Base-by-base conservation (phyloP, 2,329 filamentous ascomycete genomes). In the Tolypocladium amazonense region DNA sequence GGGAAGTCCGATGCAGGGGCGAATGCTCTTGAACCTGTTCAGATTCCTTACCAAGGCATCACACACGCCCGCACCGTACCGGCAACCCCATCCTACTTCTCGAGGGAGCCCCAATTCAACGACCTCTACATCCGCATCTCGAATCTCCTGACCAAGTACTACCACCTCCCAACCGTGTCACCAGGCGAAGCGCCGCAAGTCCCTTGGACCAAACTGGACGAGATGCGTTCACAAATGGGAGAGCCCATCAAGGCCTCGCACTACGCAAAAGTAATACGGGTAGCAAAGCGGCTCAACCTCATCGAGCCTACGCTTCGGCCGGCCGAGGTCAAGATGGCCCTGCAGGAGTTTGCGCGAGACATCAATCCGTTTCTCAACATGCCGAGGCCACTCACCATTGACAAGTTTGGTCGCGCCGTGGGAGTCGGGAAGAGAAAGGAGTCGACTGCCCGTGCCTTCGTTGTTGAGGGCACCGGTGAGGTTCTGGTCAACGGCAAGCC, bases 381-480 rank as follows among this genome's bases (percentile, higher is more conserved):
- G 63, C 76, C 84, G 3, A 87, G 81, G 57, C 81, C 84, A n/a
- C 79, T 82, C 25, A 76, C 80, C 3, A 79, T 97, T 62, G 92
- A 97, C 73, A 80, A 83, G 63, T 85, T 85, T 65, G 94, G 95
- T 15, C 83, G 91, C 60, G 86, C 92, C 15, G 79, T 89, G 58
- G 94, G 88, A 2, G 85, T 90, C 56, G 94, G 94, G 54, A 86
- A 88, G 76, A 86, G 94, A 73, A 99, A 99, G 83, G 85, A 88
- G 47, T 93, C 92, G 3, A 85, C 85, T 30, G 94, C 94, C 1
- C 86, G 87, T 59, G 94, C 90, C 12, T 95, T 87, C 77, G 78
- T 99, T 27, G 91, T 99, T 5, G 93, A 97, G 76, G 94, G 94
- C 7, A 91, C 89, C 14, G 95, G 94, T 18, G 89, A 97, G 75